Percentiles rank a stretch among this genome's conserved stretches.
These are phyloP conservation scores for Allium sativum DNA, from an alignment of 106 monocot genomes.

Conservation along the genomic window DNA sequence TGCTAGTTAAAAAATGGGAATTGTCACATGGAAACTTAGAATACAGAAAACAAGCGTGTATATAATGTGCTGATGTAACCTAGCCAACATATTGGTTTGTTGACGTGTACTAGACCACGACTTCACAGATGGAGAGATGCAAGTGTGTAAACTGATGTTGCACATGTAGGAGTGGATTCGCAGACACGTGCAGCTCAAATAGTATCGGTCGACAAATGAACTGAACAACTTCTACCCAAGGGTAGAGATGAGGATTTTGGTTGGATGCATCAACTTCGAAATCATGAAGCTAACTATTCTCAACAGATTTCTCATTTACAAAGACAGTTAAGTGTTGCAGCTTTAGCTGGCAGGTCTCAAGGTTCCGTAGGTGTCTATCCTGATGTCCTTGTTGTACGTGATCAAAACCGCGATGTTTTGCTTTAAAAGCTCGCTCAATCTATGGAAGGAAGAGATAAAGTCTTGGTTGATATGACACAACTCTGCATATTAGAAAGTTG, in stretches of 20 bases:
- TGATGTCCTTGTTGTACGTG: slow-evolving; percentile 66
- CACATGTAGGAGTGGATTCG: slow-evolving; percentile 78
- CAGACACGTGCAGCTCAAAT: slow-evolving; percentile 94
- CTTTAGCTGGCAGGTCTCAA: slow-evolving; percentile 74
- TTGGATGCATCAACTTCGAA: slow-evolving; percentile 73
- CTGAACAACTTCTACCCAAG: slow-evolving; percentile 79
- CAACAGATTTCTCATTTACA: slow-evolving; percentile 60
- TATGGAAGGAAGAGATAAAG: slow-evolving; percentile 83
- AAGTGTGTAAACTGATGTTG: slow-evolving; percentile 80
- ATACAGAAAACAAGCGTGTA: too few species aligned
- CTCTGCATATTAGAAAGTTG: slow-evolving; percentile 66
- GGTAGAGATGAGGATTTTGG: slow-evolving; percentile 68
- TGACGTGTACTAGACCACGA: too few species aligned
- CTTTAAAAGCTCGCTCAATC: slow-evolving; percentile 70
- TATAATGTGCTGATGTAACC: too few species aligned
- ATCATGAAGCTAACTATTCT: slow-evolving; percentile 56
- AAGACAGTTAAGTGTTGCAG: slow-evolving; percentile 54
- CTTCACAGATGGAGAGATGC: slow-evolving; percentile 96
- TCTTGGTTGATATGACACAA: slow-evolving; percentile 85
- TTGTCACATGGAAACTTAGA: too few species aligned
- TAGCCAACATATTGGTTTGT: too few species aligned
- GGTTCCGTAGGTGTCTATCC: slow-evolving; percentile 93
- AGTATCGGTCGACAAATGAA: slow-evolving; percentile 89
- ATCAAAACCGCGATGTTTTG: slow-evolving; percentile 62
- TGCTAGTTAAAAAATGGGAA: too few species aligned